Evolutionary conservation across 2,329 filamentous ascomycete genomes (phyloP).

Genomic region (Botrytis byssoidea): DNA sequence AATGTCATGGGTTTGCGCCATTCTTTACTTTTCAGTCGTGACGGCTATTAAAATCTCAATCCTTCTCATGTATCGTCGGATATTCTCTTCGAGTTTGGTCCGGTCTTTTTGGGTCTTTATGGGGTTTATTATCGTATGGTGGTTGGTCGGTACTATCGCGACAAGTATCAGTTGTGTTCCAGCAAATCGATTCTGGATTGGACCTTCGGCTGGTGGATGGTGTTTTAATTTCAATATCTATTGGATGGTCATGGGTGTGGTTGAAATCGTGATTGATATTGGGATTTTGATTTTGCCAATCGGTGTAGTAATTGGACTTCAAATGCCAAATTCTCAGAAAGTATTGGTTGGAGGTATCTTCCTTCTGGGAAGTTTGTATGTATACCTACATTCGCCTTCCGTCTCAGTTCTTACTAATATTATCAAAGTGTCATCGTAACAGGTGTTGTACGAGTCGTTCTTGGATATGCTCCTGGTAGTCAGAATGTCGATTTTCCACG

Average conservation of each 20-base stretch:
- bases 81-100: constrained; percentile 1
- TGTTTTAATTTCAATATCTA: constrained; percentile 22
- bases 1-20: constrained; percentile 1
- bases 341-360: constrained; percentile 18
- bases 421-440: constrained; percentile 22
- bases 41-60: constrained; percentile 20
- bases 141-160: constrained; percentile 8
- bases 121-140: neutral
- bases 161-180: constrained; percentile 15
- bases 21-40: constrained; percentile 16
- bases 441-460: constrained; percentile 20
- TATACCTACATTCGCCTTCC: neutral
- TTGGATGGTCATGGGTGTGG: constrained; percentile 13
- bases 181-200: constrained; percentile 10
- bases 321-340: constrained; percentile 16
- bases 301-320: constrained; percentile 5
- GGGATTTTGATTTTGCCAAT: constrained; percentile 16
- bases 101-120: neutral
- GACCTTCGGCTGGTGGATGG: constrained; percentile 10
- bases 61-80: constrained; percentile 19
- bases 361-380: constrained; percentile 19
- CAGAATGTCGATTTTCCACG: constrained; percentile 22
- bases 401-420: neutral
- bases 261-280: constrained; percentile 18
- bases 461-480: constrained; percentile 23